Conservation (phyloP, 176 grass and related monocot species). For the Ananas comosus region DNA sequence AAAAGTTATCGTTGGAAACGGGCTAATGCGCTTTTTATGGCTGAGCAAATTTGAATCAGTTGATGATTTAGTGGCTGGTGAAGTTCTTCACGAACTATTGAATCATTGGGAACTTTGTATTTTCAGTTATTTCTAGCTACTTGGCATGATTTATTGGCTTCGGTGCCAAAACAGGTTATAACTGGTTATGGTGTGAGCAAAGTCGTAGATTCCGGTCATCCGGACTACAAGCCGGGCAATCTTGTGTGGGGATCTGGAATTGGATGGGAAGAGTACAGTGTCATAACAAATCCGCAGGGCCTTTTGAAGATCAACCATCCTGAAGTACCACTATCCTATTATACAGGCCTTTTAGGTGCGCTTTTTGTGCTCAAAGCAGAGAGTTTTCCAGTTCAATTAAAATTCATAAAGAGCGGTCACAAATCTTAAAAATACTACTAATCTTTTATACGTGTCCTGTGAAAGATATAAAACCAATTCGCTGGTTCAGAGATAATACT, state of each 20-base stretch:
- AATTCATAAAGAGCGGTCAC: too few relatives aligned
- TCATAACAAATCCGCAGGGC: background rate
- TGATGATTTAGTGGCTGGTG: too few relatives aligned
- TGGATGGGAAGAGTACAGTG: conserved; percentile 50
- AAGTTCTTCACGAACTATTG: background rate
- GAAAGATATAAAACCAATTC: background rate
- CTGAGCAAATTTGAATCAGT: too few relatives aligned
- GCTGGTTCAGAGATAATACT: too few relatives aligned
- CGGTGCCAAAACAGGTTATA: conserved; percentile 13
- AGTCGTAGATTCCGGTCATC: conserved; percentile 27
- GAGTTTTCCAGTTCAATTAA: too few relatives aligned
- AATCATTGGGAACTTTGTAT: background rate
- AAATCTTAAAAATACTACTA: too few relatives aligned
- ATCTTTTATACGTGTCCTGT: background rate
- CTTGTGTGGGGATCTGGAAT: conserved; percentile 33
- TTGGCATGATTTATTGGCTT: too few relatives aligned
- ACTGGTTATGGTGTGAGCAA: conserved; percentile 36
- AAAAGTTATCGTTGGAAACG: too few relatives aligned
- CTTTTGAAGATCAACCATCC: conserved; percentile 25
- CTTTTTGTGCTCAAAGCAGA: background rate
- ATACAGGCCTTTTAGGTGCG: conserved; percentile 40
- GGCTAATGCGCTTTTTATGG: too few relatives aligned
- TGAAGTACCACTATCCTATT: conserved; percentile 40
- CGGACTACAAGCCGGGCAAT: conserved; percentile 21
- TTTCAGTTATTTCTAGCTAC: background rate